Conservation (phyloP, 2,329 filamentous ascomycete species). For the Paecilomyces niveus region DNA sequence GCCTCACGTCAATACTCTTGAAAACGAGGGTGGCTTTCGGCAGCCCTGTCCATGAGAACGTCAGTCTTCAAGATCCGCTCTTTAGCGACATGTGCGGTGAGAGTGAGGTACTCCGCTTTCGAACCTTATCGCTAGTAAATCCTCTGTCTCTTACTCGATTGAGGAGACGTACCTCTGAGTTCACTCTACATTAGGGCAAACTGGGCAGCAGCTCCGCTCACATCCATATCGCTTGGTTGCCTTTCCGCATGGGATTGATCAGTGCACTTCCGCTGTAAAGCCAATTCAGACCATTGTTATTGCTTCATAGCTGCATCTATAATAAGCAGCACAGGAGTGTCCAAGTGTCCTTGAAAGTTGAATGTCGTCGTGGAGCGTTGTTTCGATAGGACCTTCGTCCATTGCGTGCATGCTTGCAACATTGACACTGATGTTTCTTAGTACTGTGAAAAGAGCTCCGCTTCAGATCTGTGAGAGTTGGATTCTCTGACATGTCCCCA, state of each 20-base stretch:
- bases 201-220: neutral
- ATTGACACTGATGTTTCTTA: neutral
- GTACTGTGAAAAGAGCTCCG: neutral
- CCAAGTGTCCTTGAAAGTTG: neutral
- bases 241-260: neutral
- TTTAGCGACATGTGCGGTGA: neutral
- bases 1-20: neutral
- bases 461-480: neutral
- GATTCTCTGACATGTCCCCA: neutral
- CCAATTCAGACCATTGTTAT: neutral
- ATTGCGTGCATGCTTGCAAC: neutral
- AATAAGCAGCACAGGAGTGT: neutral
- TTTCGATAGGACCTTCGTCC: neutral
- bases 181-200: neutral
- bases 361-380: neutral
- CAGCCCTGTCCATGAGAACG: neutral
- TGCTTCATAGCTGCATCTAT: neutral
- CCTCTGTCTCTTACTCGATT: neutral
- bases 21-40: neutral
- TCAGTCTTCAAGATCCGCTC: neutral
- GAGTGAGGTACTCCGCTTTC: neutral
- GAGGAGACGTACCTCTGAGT: neutral
- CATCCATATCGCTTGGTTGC: neutral
- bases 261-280: neutral
- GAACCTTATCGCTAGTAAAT: neutral